Conservation (phyloP, 352 stramenopile genomes). For the Bremia lactucae region DNA sequence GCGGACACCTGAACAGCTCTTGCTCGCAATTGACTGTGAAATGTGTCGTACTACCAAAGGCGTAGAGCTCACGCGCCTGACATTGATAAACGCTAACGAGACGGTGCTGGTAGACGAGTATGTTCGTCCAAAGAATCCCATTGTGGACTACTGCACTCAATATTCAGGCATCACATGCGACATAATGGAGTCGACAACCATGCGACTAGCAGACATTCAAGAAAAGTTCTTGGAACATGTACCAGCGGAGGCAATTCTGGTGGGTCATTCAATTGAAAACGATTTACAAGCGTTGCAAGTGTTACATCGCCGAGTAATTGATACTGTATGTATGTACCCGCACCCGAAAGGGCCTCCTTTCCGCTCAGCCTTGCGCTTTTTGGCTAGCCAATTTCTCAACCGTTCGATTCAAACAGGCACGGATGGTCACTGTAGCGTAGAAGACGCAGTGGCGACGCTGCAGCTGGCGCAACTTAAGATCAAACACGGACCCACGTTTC, state of each 20-base stretch:
- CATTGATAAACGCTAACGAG: conserved; percentile 55
- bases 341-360: conserved; percentile 73
- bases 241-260: conserved; percentile 60
- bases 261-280: conserved; percentile 86
- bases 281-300: conserved; percentile 61
- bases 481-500: conserved; percentile 63
- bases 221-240: conserved; percentile 45
- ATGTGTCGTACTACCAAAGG: conserved; percentile 83
- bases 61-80: conserved; percentile 70
- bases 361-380: conserved; percentile 62
- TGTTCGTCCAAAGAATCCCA: conserved; percentile 63
- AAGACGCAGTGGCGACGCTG: conserved; percentile 68
- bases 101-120: conserved; percentile 77
- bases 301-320: conserved; percentile 65
- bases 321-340: conserved; percentile 74
- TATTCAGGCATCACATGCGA: conserved; percentile 78
- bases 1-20: conserved; percentile 26
- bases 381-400: conserved; percentile 60
- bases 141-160: conserved; percentile 84
- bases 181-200: conserved; percentile 65
- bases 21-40: conserved; percentile 79
- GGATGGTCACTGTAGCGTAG: conserved; percentile 71
- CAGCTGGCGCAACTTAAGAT: conserved; percentile 72
- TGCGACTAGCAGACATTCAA: conserved; percentile 54
- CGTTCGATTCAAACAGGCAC: conserved; percentile 60